A percentile compares a stretch with the other conserved stretches of the same genome.
These are phyloP conservation scores for Hygrophoropsis aurantiaca DNA, from an alignment of 768 basidiomycete species.

Conservation along the genomic window DNA sequence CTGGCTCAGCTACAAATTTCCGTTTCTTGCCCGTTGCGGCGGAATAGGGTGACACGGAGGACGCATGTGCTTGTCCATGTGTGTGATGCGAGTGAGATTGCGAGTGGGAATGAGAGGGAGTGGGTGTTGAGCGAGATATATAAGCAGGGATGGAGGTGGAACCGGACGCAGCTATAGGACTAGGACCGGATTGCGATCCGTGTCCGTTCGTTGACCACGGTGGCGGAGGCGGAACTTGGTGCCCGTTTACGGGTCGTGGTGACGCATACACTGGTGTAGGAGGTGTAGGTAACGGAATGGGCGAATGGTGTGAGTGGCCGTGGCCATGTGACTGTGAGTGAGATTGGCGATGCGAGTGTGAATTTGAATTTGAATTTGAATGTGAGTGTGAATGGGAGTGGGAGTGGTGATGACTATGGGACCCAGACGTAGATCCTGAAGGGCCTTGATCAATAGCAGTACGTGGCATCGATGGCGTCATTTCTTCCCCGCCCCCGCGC, in stretches of 20 bases:
- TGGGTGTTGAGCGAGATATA: too few relatives aligned
- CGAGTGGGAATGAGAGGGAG: not conserved
- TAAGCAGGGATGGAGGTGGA: too few relatives aligned
- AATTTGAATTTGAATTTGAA: not conserved
- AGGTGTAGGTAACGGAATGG: slow-evolving; percentile 30
- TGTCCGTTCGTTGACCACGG: slow-evolving; percentile 35
- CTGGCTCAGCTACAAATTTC: slow-evolving; percentile 34
- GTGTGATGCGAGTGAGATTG: slow-evolving; percentile 20
- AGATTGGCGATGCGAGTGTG: slow-evolving; percentile 20
- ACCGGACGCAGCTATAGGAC: not conserved
- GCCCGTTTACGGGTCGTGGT: slow-evolving; percentile 28
- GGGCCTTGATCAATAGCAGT: slow-evolving; percentile 24
- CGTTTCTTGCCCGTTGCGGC: slow-evolving; percentile 36
- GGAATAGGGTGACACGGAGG: slow-evolving; percentile 23
- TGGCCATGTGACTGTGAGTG: slow-evolving; percentile 32
- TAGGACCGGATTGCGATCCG: slow-evolving; percentile 13
- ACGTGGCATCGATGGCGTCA: slow-evolving; percentile 17
- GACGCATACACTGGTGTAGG: slow-evolving; percentile 35
- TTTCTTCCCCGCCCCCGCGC: slow-evolving; percentile 5
- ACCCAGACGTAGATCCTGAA: too few relatives aligned
- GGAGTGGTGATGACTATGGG: slow-evolving; percentile 3
- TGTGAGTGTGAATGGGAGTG: not conserved
- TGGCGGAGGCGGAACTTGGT: slow-evolving; percentile 34
- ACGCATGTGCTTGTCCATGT: slow-evolving; percentile 23
- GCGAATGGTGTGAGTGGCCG: slow-evolving; percentile 26